phyloP scores from a whole-genome alignment of 2,329 filamentous ascomycete genomes.

The Samsoniella hepiali region DNA sequence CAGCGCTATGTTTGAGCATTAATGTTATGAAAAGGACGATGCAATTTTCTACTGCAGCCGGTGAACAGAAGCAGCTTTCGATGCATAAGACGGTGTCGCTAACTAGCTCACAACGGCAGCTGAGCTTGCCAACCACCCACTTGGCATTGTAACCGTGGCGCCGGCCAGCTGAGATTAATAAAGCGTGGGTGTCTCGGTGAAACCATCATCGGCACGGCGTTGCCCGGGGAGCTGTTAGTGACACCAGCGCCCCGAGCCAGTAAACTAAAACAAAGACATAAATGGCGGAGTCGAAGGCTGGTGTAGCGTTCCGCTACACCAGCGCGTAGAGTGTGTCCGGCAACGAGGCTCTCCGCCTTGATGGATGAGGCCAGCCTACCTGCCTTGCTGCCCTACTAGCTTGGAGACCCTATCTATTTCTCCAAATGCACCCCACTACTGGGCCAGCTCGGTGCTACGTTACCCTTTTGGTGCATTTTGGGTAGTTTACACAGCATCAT shows the following conservation, averaged over 20 bases:
- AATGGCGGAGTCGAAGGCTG: background rate
- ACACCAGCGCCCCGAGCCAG: background rate
- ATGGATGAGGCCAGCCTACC: background rate
- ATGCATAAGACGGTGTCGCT: background rate
- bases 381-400: no score
- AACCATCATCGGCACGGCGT: background rate
- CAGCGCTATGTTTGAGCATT: background rate
- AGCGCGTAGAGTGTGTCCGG: background rate
- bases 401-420: background rate
- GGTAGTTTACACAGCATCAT: background rate
- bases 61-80: background rate
- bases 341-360: background rate
- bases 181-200: background rate
- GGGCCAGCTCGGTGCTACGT: constrained; percentile 6
- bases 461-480: background rate
- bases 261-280: background rate
- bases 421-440: background rate
- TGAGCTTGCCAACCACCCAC: background rate
- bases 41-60: no score
- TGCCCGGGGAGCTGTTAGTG: background rate
- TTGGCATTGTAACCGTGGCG: constrained; percentile 13
- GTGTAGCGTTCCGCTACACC: background rate
- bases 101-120: background rate
- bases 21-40: background rate
- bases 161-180: constrained; percentile 7